Evolutionary conservation across 2,329 filamentous ascomycete genomes (phyloP).

Genomic region (Claviceps pazoutovae): DNA sequence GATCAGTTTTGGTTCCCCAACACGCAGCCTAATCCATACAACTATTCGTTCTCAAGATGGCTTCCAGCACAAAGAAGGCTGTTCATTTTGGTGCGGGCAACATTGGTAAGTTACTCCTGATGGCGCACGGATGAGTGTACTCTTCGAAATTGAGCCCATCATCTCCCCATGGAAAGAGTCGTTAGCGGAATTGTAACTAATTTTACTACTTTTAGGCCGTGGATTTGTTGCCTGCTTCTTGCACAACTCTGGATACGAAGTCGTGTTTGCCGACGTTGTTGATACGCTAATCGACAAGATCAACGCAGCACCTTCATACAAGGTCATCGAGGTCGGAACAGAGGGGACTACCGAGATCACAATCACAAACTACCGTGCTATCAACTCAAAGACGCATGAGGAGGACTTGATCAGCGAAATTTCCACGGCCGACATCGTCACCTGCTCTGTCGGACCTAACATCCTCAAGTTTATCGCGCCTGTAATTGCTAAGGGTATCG

Average conservation of each 20-base stretch:
- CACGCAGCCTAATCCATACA: not conserved
- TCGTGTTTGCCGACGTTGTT: constrained; percentile 92
- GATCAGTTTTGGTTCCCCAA: not conserved
- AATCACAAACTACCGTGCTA: constrained; percentile 91
- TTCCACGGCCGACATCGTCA: constrained; percentile 75
- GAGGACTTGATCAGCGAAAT: constrained; percentile 73
- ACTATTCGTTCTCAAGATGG: constrained; percentile 22
- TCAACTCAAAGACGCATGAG: constrained; percentile 86
- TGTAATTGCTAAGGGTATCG: constrained; percentile 87
- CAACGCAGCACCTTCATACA: constrained; percentile 64
- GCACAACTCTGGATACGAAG: constrained; percentile 87
- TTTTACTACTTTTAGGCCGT: constrained; percentile 31
- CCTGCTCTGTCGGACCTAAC: constrained; percentile 92
- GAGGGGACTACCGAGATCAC: constrained; percentile 68
- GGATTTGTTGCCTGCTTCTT: constrained; percentile 86
- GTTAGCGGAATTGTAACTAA: not conserved
- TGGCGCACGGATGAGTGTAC: not conserved
- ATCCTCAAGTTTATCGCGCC: constrained; percentile 94
- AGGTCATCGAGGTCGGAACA: constrained; percentile 81
- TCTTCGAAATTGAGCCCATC: not conserved
- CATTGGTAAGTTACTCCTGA: constrained; percentile 42
- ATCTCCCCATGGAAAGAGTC: not conserved
- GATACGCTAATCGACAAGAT: constrained; percentile 68
- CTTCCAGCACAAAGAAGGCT: constrained; percentile 41
- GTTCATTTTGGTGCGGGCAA: constrained; percentile 81